Base-by-base conservation (phyloP, 805 yeast genomes). In the Schwanniomyces polymorphus region DNA sequence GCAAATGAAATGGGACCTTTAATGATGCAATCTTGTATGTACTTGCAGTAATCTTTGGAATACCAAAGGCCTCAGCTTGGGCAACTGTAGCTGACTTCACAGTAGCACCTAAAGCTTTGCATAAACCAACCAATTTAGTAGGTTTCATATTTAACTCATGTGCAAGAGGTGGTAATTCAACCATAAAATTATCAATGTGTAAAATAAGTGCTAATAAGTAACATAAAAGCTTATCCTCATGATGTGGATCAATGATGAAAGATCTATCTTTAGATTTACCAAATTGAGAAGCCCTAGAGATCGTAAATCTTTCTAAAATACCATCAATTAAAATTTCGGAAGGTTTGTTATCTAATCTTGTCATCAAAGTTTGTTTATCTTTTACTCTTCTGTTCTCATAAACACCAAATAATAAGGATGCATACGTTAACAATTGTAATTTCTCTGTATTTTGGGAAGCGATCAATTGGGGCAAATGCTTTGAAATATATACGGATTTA, bases 1-100 rank as follows among this genome's bases (percentile, higher is more conserved):
- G 99, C 43, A 89, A 74, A 63, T 82, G 85, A 70, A 94, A 87
- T 34, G 99, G 99, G 27, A 91, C 96, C 64, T 80, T 84, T 66
- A 94, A 78, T 14, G 81, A 68, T 2, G 97, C 98, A 55, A 92
- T 75, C 67, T 90, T 89, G 68, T 86, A 85, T 33, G 82, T 76
- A 8, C 81, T 64, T 11, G 84, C 84, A 45, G 77, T 71, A 44
- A 77, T 67, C 65, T 80, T 85, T 42, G 86, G 80, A 49, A 86
- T 75, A 27, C 86, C 86, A 53, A 83, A 78, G 3, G 86, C 86
- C 58, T 85, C 90, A 31, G 89, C 89, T 67, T 85, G 86, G n/a
- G 84, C 78, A 29, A 76, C 81, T 16, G 91, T 79, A 28, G 89
- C 84, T 44, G 82, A 77, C 67, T 87, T 88, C 43, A 89, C 81